phyloP scores from a whole-genome alignment of 164 flowering plant genomes.

The Vitis rotundifolia region DNA sequence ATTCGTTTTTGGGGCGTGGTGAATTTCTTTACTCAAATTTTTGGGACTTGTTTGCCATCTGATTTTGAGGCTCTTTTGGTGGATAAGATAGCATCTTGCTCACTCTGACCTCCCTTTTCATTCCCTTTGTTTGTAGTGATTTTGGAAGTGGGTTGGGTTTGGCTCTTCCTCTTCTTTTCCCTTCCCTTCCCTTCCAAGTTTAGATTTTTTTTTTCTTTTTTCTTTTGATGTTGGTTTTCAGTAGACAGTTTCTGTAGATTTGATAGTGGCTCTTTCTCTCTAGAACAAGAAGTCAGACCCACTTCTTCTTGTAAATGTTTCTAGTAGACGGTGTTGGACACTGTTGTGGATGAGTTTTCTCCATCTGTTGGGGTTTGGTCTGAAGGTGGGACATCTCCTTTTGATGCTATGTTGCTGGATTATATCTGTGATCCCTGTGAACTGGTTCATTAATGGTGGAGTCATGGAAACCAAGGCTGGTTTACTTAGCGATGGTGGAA shows the following conservation, averaged over 20 bases:
- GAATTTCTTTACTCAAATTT: constrained; percentile 12
- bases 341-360: constrained; percentile 52
- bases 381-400: constrained; percentile 60
- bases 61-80: constrained; percentile 15
- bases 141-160: constrained; percentile 5
- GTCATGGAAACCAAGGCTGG: constrained; percentile 45
- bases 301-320: constrained; percentile 23
- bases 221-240: constrained; percentile 17
- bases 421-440: constrained; percentile 57
- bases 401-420: constrained; percentile 66
- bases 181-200: constrained; percentile 9
- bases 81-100: constrained; percentile 36
- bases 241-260: constrained; percentile 26
- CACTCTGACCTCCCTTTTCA: neutral
- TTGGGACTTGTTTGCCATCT: constrained; percentile 12
- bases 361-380: constrained; percentile 55
- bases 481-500: constrained; percentile 39
- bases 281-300: constrained; percentile 24
- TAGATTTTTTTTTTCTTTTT: constrained; percentile 5
- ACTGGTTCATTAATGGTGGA: constrained; percentile 59
- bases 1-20: constrained; percentile 18
- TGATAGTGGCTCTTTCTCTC: constrained; percentile 17
- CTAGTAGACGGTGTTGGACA: constrained; percentile 14
- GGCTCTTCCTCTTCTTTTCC: constrained; percentile 6
- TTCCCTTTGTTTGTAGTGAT: neutral